phyloP scores from a whole-genome alignment of 129 eudicot species.

The Artemisia tridentata region DNA sequence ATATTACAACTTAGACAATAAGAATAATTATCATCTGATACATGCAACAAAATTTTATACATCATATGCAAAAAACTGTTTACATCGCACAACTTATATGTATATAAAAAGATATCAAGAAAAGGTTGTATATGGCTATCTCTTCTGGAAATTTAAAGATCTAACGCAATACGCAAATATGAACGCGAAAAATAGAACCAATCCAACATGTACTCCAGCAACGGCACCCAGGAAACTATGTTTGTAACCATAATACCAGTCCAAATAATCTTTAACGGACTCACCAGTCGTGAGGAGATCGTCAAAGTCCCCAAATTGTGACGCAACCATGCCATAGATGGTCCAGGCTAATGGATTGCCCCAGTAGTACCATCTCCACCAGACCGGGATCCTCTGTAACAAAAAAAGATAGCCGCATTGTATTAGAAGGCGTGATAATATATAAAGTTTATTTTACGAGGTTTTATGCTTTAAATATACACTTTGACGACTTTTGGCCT shows the following conservation, averaged over 20 bases:
- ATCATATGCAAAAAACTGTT: no score
- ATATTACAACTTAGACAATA: no score
- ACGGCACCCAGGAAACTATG: slow-evolving; percentile 33
- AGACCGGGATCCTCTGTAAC: slow-evolving; percentile 45
- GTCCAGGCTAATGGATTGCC: slow-evolving; percentile 49
- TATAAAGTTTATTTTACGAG: no score
- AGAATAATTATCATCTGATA: no score
- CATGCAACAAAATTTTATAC: no score
- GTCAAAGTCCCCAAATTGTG: slow-evolving; percentile 41
- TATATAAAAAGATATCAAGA: not conserved
- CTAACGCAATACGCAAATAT: slow-evolving; percentile 38
- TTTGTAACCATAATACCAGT: slow-evolving; percentile 36
- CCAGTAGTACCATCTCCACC: slow-evolving; percentile 66
- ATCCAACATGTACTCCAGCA: slow-evolving; percentile 33
- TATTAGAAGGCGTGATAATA: not conserved
- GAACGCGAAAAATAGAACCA: slow-evolving; percentile 28
- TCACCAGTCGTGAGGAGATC: not conserved
- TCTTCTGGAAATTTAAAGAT: slow-evolving; percentile 43
- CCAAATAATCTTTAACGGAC: slow-evolving; percentile 34
- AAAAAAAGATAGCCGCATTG: not conserved
- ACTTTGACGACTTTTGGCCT: not conserved
- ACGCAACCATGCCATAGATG: slow-evolving; percentile 45
- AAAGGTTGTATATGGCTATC: slow-evolving; percentile 16
- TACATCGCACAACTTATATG: slow-evolving; percentile 1
- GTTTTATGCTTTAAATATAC: not conserved